Conservation (phyloP, 495 filamentous ascomycete genomes). For the Penicillium chermesinum region DNA sequence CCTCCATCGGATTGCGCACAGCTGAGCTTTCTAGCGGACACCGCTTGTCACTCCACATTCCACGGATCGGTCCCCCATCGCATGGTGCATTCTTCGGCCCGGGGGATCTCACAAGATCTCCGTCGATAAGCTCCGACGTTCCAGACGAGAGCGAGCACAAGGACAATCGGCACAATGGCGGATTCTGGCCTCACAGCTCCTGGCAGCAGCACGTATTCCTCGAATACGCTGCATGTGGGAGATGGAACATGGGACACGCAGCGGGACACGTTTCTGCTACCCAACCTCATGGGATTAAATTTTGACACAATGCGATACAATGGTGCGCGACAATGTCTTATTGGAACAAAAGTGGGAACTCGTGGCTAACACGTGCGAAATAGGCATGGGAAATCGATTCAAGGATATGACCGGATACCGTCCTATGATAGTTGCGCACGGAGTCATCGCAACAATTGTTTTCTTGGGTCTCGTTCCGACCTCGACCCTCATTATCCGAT, state of each 20-base stretch:
- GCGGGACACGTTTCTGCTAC: constrained; percentile 81
- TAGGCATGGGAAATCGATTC: constrained; percentile 94
- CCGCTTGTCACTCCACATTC: constrained; percentile 10
- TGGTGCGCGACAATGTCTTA: constrained; percentile 68
- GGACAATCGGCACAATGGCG: constrained; percentile 28
- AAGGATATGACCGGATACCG: constrained; percentile 70
- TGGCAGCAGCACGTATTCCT: constrained; percentile 77
- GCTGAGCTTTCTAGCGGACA: too few relatives aligned
- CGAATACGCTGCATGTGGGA: constrained; percentile 77
- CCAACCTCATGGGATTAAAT: constrained; percentile 80
- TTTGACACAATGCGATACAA: constrained; percentile 95
- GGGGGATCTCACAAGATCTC: constrained; percentile 48
- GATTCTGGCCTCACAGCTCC: constrained; percentile 59
- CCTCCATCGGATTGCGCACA: too few relatives aligned
- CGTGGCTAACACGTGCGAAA: too few relatives aligned
- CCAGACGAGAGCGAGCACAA: constrained; percentile 22
- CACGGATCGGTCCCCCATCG: constrained; percentile 18
- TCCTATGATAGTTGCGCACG: constrained; percentile 74
- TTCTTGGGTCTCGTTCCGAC: constrained; percentile 80
- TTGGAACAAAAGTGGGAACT: too few relatives aligned
- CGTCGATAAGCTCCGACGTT: constrained; percentile 34
- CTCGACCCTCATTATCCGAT: constrained; percentile 73
- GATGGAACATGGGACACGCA: constrained; percentile 88
- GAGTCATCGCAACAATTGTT: constrained; percentile 76
- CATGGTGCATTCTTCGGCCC: constrained; percentile 47